A percentile compares a stretch with the other conserved stretches of the same genome.
Evolutionary conservation across 352 stramenopile species (phyloP).

Genomic region (Aphanomyces stellatus): DNA sequence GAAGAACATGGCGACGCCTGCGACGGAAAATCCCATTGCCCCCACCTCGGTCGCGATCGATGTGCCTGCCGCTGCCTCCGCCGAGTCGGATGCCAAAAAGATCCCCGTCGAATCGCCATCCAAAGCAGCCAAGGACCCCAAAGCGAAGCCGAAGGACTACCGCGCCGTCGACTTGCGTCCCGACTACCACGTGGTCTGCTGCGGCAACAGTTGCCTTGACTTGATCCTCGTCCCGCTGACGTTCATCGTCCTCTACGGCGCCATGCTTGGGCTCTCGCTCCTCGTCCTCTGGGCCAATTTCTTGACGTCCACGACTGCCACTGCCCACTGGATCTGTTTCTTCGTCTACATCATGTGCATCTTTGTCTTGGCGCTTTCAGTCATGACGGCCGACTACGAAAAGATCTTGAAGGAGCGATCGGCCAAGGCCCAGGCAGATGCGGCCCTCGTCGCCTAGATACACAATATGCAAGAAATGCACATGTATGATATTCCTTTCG

Average conservation of each 20-base stretch:
- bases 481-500: too few relatives aligned
- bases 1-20: background rate
- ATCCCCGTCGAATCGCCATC: background rate
- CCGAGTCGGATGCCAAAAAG: too few relatives aligned
- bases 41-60: background rate
- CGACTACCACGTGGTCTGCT: slow-evolving; percentile 16
- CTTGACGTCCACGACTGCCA: background rate
- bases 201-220: slow-evolving; percentile 14
- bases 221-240: slow-evolving; percentile 4
- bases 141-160: background rate
- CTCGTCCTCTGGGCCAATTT: slow-evolving; percentile 4
- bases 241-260: slow-evolving; percentile 7
- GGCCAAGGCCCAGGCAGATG: too few relatives aligned
- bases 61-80: too few relatives aligned
- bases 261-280: background rate
- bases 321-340: slow-evolving; percentile 15
- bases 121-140: background rate
- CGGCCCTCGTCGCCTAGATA: too few relatives aligned
- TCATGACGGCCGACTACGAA: slow-evolving; percentile 3
- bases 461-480: too few relatives aligned
- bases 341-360: background rate
- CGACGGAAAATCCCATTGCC: background rate
- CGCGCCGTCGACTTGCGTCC: background rate
- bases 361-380: background rate
- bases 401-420: slow-evolving; percentile 1